Base-by-base conservation (phyloP, 2,329 filamentous ascomycete species). In the Ilyonectria sp. region DNA sequence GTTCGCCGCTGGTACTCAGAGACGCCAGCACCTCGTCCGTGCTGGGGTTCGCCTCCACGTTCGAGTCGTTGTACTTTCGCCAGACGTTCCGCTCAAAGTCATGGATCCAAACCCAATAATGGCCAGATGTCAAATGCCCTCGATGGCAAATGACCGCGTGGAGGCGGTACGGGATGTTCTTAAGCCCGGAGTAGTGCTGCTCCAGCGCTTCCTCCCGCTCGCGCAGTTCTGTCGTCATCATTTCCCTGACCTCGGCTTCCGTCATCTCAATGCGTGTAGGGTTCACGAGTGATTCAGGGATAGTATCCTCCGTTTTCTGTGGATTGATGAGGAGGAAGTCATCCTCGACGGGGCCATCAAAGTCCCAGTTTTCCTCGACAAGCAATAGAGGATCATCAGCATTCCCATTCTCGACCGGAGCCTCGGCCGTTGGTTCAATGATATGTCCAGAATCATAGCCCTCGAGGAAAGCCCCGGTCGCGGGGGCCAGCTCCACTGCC, bases 91-190 rank as follows among this genome's bases (percentile, higher is more conserved):
- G 88, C 71, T 91, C 88, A 79, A 97, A 97, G 82, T 98, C 96
- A 76, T 91, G 93, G 70, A 99, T 97, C 87, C 95, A 98, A 50
- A 98, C 94, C 92, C 94, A 98, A 82, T 98, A 99, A 80, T 99
- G 96, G 0, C 96, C 96, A 52, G 91, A 91, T 50, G 86, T 87
- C 46, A 91, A 86, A 73, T 86, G 85, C 35, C 93, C 93, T 21
- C 92, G 91, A 79, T 99, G 96, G 75, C 97, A 95, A 76, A 99
- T 97, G 35, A 98, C 93, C 0, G 95, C 94, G 73, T 98, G 95
- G 5, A 99, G 88, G 15, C 90, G 90, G 79, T 98, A 99, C 11
- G 91, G 89, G 53, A 93, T 84, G 29, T 89, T 84, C 49, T 87
- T 86, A 75, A 91, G 87, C 59, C 89, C 86, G 4, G 85, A 85